phyloP scores from a whole-genome alignment of 495 filamentous ascomycete species.

The Penicillium samsonianum region DNA sequence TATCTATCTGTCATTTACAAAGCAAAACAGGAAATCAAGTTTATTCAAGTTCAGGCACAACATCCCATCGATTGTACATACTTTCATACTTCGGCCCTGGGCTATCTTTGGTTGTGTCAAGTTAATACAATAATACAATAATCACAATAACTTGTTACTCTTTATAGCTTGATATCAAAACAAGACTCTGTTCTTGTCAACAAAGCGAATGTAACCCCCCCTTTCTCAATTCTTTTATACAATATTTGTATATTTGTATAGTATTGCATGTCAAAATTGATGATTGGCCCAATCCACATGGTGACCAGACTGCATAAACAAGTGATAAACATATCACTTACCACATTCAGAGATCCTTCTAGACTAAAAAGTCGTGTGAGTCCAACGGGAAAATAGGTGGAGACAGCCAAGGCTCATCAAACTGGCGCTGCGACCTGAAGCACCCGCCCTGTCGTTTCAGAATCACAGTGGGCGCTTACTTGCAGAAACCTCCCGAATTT shows the following conservation, averaged over 20 bases:
- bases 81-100: neutral
- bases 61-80: neutral
- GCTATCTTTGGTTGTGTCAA: too few species aligned
- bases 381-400: conserved; percentile 22
- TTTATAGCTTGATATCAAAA: neutral
- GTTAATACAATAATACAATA: too few species aligned
- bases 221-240: neutral
- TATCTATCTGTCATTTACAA: neutral
- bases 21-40: neutral
- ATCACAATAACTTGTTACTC: neutral
- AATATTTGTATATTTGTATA: neutral
- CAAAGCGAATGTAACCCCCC: neutral
- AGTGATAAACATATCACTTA: conserved; percentile 21
- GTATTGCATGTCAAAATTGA: neutral
- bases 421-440: conserved; percentile 40
- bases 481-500: conserved; percentile 25
- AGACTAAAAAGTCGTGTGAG: conserved; percentile 5
- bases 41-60: neutral
- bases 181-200: neutral
- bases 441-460: conserved; percentile 39
- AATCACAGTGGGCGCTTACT: conserved; percentile 35
- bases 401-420: conserved; percentile 30
- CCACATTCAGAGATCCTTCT: conserved; percentile 13
- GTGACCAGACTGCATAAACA: conserved; percentile 25
- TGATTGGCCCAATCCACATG: conserved; percentile 6